These are phyloP conservation scores for Phytophthora ramorum DNA, from an alignment of 352 stramenopile genomes.

Conservation along the genomic window DNA sequence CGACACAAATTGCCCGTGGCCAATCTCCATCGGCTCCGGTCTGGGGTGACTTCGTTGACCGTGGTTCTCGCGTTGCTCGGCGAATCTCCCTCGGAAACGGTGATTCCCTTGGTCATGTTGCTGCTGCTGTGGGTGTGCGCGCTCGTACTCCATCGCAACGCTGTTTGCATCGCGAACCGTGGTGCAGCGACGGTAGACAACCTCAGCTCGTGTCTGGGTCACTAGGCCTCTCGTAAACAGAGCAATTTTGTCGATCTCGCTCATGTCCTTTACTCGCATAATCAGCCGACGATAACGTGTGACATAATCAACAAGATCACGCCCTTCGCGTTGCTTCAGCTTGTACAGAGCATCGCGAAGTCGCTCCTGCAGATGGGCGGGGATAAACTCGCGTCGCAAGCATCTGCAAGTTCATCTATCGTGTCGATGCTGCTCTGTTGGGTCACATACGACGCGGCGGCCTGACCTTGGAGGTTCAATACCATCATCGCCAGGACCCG, in stretches of 20 bases:
- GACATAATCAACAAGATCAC: constrained; percentile 14
- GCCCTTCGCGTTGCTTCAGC: constrained; percentile 11
- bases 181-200: background rate
- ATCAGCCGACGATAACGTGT: constrained; percentile 9
- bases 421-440: background rate
- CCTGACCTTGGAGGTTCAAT: constrained; percentile 5
- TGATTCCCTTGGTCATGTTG: too few species aligned
- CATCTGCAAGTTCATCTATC: background rate
- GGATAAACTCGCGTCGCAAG: constrained; percentile 14
- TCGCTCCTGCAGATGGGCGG: constrained; percentile 11
- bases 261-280: constrained; percentile 9
- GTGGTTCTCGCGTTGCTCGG: too few species aligned
- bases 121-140: background rate
- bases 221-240: background rate
- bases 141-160: background rate
- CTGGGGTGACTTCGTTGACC: too few species aligned
- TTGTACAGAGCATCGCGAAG: constrained; percentile 5
- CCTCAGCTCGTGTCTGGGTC: background rate
- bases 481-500: constrained; percentile 12
- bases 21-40: constrained; percentile 6
- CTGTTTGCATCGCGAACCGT: background rate
- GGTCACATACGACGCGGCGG: constrained; percentile 17
- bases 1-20: background rate
- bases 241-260: constrained; percentile 13
- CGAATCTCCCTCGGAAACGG: too few species aligned